Base-by-base conservation (phyloP, 306 rosid species). In the Trifolium dubium region DNA sequence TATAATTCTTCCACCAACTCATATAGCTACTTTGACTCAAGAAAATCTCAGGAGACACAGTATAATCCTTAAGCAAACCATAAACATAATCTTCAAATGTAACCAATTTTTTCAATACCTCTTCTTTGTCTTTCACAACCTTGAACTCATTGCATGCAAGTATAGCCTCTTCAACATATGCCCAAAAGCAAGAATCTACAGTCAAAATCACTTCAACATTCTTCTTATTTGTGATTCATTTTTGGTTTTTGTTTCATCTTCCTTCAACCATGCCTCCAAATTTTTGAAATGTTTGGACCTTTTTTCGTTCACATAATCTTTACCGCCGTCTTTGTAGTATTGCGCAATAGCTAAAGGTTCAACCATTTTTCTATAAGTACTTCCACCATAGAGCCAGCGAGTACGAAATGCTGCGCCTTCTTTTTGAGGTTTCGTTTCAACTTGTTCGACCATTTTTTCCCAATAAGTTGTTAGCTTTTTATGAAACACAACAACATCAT, bases 181-280 rank as follows among this genome's bases (percentile, higher is more conserved):
- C 89, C 92, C 90, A 89, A 62, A 85, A 92, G 76, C 91, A 86
- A n/a, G 97, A 87, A 79, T 89, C 97, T 39, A 78, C 34, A 0
- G 86, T 88, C 40, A 84, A 75, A 56, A 62, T 77, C 43, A 61
- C 58, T 17, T 73, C 51, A 55, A 85, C 84, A 1, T 35, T 53
- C 35, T 73, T 63, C 19, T 6, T 80, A 32, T 76, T 80, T 17
- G n/a, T 5, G 28, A 40, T 13, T 40, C 74, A 19, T 54, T 76
- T 41, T 17, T 11, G 10, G 15, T 14, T 1, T 9, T 39, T 15
- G 12, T 5, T 7, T 11, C 19, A 0, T 18, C 71, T n/a, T 67
- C 67, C 2, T 56, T 2, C 35, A 59, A 15, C 92, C 91, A 87
- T 53, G 66, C 3, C 76, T 88, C 87, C 56, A 92, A 75, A 44